Evolutionary conservation across 148 eudicot genomes (phyloP), one percentile per base, ranked within the genome.

Genomic region (Beta vulgaris): DNA sequence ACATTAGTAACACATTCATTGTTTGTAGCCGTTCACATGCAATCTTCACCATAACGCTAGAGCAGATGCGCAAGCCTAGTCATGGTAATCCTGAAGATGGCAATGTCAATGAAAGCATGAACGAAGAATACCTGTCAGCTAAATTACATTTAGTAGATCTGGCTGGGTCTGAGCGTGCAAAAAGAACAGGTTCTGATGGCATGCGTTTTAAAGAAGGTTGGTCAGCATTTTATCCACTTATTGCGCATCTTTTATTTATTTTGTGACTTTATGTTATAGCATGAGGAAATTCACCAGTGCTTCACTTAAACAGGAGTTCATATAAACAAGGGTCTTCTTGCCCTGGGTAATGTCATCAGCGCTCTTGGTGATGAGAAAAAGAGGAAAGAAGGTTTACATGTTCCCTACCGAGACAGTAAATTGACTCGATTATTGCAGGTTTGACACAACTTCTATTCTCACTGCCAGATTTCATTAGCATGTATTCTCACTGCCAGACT

Each of bases 171-270:
- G 99, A 95, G 83, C 86, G 99, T 64, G 99, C 99, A 44, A 95
- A 95, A 80, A 84, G 99, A 78, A 95, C 99, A 21, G 99, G 99
- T 67, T 95, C 99, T 75, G 99, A 95, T 88, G 99, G 99, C 82
- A 83, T 95, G 86, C 99, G 99, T 71, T 95, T 95, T 76, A 95
- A 95, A 82, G 99, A 95, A 92, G 98, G 99, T 89, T 73, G 62
- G 81, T 31, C 29, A 54, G 43, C 46, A 21, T 19, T 29, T 67
- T 61, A 66, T 11, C 48, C 23, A 39, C 31, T 1, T 72, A 36
- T 58, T 49, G 57, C 53, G 26, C 66, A 51, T 69, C 8, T 18
- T 64, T 5, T 10, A 44, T 59, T 26, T 51, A 28, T 74, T 69
- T 63, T 77, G 73, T 58, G n/a, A n/a, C n/a, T n/a, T n/a, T n/a